Base-by-base conservation (phyloP, 106 monocot genomes). In the Platanthera guangdongensis region DNA sequence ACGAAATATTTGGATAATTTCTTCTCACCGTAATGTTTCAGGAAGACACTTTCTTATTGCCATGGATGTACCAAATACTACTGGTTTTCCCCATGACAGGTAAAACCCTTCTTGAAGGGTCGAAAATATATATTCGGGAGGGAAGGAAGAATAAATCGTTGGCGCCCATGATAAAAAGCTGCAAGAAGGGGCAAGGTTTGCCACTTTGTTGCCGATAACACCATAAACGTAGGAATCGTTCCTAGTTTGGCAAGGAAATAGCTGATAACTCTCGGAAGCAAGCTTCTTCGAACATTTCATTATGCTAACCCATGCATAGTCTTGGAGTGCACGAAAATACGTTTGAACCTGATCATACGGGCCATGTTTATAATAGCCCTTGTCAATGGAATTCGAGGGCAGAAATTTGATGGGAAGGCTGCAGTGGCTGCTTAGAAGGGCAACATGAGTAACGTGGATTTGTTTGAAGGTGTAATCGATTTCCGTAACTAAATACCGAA, bases 161-260 rank as follows among this genome's bases (percentile, higher is more conserved):
- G 74, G 74, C 8, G 30, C 5, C 52, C 19, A 52, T 3, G 16
- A 74, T 6, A 74, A 9, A 46, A 74, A 51, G 28, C 74, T 18
- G 51, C 74, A 74, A 18, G 74, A 52, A 52, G 74, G 74, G 7
- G 74, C 50, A 25, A 74, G 74, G 21, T 51, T 6, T 28, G n/a
- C 2, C 21, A 74, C 74, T 0, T 25, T 6, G 13, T 52, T 21
- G 6, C 51, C 51, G 7, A 9, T 1, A 16, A 25, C 18, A 51
- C 19, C 74, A 28, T 74, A 52, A 0, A 74, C 74, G 11, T 22
- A 74, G 9, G 50, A 18, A 19, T 46, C 74, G 6, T 74, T 19
- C 51, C 22, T 8, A 14, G 19, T 52, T 9, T 52, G 74, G 51
- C 55, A 28, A 32, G 68, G 68, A 68, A 46, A 22, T 8, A 39